These are phyloP conservation scores for Ogataea trehalophila DNA, from an alignment of 805 yeast genomes.

Conservation along the genomic window DNA sequence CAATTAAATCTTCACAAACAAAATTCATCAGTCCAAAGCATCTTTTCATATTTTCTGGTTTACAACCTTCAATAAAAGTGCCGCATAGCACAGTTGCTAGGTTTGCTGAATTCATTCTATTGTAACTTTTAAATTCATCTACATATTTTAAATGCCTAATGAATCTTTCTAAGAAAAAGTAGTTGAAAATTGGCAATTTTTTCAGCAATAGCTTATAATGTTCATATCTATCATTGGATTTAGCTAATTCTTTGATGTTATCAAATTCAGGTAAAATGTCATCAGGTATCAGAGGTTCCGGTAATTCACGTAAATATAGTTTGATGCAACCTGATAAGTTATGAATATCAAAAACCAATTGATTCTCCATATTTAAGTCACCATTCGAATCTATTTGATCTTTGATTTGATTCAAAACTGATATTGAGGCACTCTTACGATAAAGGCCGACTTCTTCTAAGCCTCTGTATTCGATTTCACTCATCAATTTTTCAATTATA, in stretches of 20 bases:
- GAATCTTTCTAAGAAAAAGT: slow-evolving; percentile 60
- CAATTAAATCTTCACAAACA: slow-evolving; percentile 46
- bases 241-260: slow-evolving; percentile 24
- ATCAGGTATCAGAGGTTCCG: slow-evolving; percentile 74
- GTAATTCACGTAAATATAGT: slow-evolving; percentile 76
- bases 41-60: slow-evolving; percentile 40
- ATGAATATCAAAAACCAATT: slow-evolving; percentile 61
- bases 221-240: slow-evolving; percentile 21
- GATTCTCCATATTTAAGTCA: slow-evolving; percentile 39
- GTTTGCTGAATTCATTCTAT: slow-evolving; percentile 86
- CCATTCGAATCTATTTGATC: slow-evolving; percentile 43
- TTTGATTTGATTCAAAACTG: slow-evolving; percentile 40
- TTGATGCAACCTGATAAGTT: slow-evolving; percentile 87
- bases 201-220: slow-evolving; percentile 22
- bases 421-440: slow-evolving; percentile 56
- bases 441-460: slow-evolving; percentile 88
- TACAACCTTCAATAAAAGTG: slow-evolving; percentile 51
- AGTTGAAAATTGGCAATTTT: slow-evolving; percentile 61
- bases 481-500: slow-evolving; percentile 59
- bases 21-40: slow-evolving; percentile 53
- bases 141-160: slow-evolving; percentile 67
- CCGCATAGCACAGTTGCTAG: slow-evolving; percentile 85
- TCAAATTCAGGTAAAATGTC: slow-evolving; percentile 58
- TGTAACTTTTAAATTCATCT: slow-evolving; percentile 57
- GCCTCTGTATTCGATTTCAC: slow-evolving; percentile 81